These are phyloP conservation scores for Kazachstania martiniae DNA, from an alignment of 805 yeast species.

Conservation along the genomic window DNA sequence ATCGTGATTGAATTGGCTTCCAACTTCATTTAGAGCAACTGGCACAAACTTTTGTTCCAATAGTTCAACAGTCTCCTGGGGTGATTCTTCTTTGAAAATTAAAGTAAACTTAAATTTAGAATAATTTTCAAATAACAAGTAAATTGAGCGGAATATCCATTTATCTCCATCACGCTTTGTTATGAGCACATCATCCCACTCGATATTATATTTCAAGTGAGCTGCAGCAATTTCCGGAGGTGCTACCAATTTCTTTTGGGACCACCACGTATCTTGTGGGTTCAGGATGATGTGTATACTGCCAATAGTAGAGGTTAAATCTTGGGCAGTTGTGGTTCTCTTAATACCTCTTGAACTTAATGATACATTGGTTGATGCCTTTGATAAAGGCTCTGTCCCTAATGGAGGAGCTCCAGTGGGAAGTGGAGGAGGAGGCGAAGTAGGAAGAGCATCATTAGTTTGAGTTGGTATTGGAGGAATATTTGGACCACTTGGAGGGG, in stretches of 20 bases:
- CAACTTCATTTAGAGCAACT: constrained; percentile 1
- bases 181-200: constrained; percentile 49
- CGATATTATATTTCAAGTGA: constrained; percentile 34
- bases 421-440: constrained; percentile 6
- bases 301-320: constrained; percentile 3
- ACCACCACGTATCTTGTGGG: constrained; percentile 55
- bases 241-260: constrained; percentile 47
- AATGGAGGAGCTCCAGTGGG: constrained; percentile 2
- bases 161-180: constrained; percentile 46
- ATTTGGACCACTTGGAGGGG: constrained; percentile 5
- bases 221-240: constrained; percentile 10
- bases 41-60: constrained; percentile 23
- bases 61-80: constrained; percentile 35
- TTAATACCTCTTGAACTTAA: constrained; percentile 5
- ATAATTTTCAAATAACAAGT: constrained; percentile 61
- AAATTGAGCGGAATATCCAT: constrained; percentile 48
- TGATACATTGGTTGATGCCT: constrained; percentile 9
- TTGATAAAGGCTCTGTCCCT: constrained; percentile 5
- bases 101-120: constrained; percentile 55
- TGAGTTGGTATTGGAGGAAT: constrained; percentile 5
- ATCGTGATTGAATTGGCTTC: neutral
- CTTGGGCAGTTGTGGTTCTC: constrained; percentile 10
- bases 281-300: constrained; percentile 19
- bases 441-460: constrained; percentile 9
- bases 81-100: constrained; percentile 43